Evolutionary conservation across 2,329 filamentous ascomycete genomes (phyloP).

Genomic region (Aspergillus pseudoviridinutans): DNA sequence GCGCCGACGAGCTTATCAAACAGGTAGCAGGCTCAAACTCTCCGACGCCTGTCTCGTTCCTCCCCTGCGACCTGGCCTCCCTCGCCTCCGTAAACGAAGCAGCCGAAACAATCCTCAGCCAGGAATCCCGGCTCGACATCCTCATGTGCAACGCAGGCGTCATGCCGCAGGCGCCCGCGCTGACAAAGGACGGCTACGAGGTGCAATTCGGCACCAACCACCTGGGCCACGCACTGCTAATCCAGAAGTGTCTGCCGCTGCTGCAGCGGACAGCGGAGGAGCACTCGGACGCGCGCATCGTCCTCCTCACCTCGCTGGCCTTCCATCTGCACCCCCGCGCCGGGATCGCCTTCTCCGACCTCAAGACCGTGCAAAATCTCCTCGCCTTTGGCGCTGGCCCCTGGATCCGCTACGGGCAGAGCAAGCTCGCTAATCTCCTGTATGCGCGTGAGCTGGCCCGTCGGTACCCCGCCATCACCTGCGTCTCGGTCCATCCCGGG

Average conservation of each 20-base stretch:
- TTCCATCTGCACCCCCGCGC: not conserved
- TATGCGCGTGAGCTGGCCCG: conserved; percentile 40
- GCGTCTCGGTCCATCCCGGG: conserved; percentile 41
- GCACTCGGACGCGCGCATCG: conserved; percentile 3
- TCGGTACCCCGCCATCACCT: conserved; percentile 35
- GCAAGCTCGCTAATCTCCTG: conserved; percentile 48
- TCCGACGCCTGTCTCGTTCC: conserved; percentile 26
- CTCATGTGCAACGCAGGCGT: conserved; percentile 47
- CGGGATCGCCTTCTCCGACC: conserved; percentile 12
- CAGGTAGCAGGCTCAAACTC: conserved; percentile 31
- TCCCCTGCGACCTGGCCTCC: conserved; percentile 45
- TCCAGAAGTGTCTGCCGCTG: conserved; percentile 10
- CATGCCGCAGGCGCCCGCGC: conserved; percentile 36
- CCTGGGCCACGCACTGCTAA: not conserved
- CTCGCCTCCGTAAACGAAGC: conserved; percentile 43
- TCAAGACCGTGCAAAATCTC: conserved; percentile 9
- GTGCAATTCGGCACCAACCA: not conserved
- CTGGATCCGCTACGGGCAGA: conserved; percentile 42
- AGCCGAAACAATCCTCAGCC: conserved; percentile 33
- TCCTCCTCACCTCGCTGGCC: conserved; percentile 9
- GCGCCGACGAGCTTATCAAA: conserved; percentile 30
- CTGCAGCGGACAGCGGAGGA: conserved; percentile 2
- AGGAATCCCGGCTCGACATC: conserved; percentile 40
- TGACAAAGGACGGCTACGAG: conserved; percentile 5
- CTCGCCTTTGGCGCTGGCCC: conserved; percentile 10